phyloP scores from a whole-genome alignment of 768 basidiomycete species.

The Calocybe gangraenosa region DNA sequence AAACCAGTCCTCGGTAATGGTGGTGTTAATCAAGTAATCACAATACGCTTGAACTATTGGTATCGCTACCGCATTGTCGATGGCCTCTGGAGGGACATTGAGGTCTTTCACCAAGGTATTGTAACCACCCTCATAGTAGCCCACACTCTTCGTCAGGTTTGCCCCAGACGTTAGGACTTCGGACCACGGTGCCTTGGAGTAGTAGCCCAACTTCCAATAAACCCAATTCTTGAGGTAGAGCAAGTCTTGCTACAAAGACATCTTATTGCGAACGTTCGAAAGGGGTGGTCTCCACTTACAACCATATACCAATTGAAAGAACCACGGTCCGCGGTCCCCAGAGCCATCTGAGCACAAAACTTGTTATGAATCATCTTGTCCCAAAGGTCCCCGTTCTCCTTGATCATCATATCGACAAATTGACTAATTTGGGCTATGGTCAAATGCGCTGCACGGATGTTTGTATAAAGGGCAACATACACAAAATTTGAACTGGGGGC shows the following conservation, averaged over 20 bases:
- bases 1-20: neutral
- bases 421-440: neutral
- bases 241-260: neutral
- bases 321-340: slow-evolving; percentile 1
- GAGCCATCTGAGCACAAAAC: neutral
- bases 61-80: neutral
- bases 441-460: too few relatives aligned
- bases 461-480: too few relatives aligned
- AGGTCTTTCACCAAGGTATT: neutral
- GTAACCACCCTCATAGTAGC: neutral
- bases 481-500: too few relatives aligned
- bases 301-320: slow-evolving; percentile 6
- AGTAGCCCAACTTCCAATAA: neutral
- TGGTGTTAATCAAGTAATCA: neutral
- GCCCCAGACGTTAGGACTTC: neutral
- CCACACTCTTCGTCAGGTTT: neutral
- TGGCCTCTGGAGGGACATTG: neutral
- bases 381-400: neutral
- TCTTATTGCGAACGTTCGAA: neutral
- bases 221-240: neutral
- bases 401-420: neutral
- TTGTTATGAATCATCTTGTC: slow-evolving; percentile 4
- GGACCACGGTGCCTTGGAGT: neutral
- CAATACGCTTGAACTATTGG: neutral
- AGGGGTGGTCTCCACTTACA: neutral